phyloP scores from a whole-genome alignment of 2,329 filamentous ascomycete species.

The Paecilomyces dactylethromorphus region DNA sequence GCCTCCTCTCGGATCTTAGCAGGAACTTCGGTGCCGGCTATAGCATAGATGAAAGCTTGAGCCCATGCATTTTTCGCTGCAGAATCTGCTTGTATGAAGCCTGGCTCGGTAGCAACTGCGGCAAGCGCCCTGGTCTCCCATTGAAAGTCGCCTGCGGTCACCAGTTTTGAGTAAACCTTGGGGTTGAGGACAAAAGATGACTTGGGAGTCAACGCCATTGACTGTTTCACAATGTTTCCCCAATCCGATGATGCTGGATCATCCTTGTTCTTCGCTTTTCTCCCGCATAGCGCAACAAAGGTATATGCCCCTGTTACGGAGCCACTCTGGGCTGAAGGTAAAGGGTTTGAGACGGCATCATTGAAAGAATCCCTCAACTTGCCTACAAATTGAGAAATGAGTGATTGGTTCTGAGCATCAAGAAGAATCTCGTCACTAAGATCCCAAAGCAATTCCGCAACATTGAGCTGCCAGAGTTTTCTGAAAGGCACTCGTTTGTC shows the following conservation, averaged over 20 bases:
- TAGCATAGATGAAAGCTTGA: conserved; percentile 73
- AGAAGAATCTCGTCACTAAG: conserved; percentile 43
- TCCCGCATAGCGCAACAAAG: conserved; percentile 55
- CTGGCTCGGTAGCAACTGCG: conserved; percentile 52
- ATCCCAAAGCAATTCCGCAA: conserved; percentile 64
- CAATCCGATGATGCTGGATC: conserved; percentile 34
- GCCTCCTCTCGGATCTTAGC: conserved; percentile 59
- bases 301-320: conserved; percentile 75
- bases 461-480: conserved; percentile 71
- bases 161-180: conserved; percentile 76
- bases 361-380: conserved; percentile 60
- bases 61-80: conserved; percentile 65
- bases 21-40: conserved; percentile 58
- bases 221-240: conserved; percentile 55
- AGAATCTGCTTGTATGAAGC: conserved; percentile 41
- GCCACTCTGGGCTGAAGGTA: conserved; percentile 73
- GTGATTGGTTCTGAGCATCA: conserved; percentile 38
- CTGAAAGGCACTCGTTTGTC: conserved; percentile 79
- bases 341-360: conserved; percentile 71
- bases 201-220: conserved; percentile 66
- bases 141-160: conserved; percentile 64
- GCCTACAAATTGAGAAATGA: conserved; percentile 46
- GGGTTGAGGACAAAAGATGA: conserved; percentile 81
- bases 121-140: conserved; percentile 71
- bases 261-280: conserved; percentile 49